Evolutionary conservation across 306 rosid species (phyloP).

Genomic region (cucumber (Cucumis sativus)): Cucumber_9930_V3 NC_026659.2:23411501-23412000

Average conservation of each 20-base stretch:
- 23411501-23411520: neutral
- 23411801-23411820: conserved; percentile 61
- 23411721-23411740: conserved; percentile 70
- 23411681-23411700: too few species aligned
- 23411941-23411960: conserved; percentile 42
- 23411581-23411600: neutral
- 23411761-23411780: conserved; percentile 61
- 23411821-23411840: conserved; percentile 62
- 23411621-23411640: neutral
- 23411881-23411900: conserved; percentile 75
- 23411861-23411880: conserved; percentile 50
- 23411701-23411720: conserved; percentile 32
- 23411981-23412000: neutral
- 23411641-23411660: neutral
- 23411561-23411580: neutral
- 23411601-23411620: neutral
- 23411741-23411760: conserved; percentile 75
- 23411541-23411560: neutral
- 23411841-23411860: conserved; percentile 38
- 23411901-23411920: conserved; percentile 68
- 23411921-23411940: conserved; percentile 81
- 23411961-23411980: neutral
- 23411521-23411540: neutral
- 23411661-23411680: neutral
- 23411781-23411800: conserved; percentile 69